These are phyloP conservation scores for Groenewaldozyma auringiensis DNA, from an alignment of 1,139 yeast genomes.

Conservation along the genomic window DNA sequence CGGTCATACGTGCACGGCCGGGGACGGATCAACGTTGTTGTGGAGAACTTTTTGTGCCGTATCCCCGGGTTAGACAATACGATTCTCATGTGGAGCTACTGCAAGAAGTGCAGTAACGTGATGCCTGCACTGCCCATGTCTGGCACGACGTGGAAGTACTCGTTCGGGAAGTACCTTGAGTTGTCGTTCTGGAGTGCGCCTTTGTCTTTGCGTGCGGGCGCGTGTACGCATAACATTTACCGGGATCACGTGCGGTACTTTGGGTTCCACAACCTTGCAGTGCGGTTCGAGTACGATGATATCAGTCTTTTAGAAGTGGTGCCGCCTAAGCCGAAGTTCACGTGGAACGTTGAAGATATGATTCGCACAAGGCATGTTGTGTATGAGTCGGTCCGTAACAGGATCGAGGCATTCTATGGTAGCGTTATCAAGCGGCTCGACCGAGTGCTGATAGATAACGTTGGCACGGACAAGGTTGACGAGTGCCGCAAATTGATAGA, in stretches of 20 bases:
- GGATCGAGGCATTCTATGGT: slow-evolving; percentile 55
- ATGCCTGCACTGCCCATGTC: slow-evolving; percentile 84
- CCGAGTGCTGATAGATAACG: slow-evolving; percentile 73
- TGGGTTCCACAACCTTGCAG: slow-evolving; percentile 72
- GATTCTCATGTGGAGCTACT: slow-evolving; percentile 89
- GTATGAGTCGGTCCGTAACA: slow-evolving; percentile 46
- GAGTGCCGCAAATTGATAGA: slow-evolving; percentile 56
- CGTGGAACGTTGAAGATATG: slow-evolving; percentile 68
- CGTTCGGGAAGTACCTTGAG: slow-evolving; percentile 90
- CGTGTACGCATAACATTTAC: slow-evolving; percentile 73
- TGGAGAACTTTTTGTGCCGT: slow-evolving; percentile 52
- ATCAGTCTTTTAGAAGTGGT: slow-evolving; percentile 72
- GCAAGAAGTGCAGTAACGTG: slow-evolving; percentile 67
- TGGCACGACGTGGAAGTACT: slow-evolving; percentile 80
- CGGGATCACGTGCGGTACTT: slow-evolving; percentile 77
- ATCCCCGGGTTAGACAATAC: slow-evolving; percentile 56
- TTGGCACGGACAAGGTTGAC: slow-evolving; percentile 54
- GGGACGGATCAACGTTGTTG: slow-evolving; percentile 70
- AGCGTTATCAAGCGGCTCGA: slow-evolving; percentile 66
- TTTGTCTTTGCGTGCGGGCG: slow-evolving; percentile 40
- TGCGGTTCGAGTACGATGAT: slow-evolving; percentile 66
- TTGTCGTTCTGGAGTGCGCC: slow-evolving; percentile 67
- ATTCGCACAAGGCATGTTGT: slow-evolving; percentile 61
- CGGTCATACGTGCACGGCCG: slow-evolving; percentile 84
- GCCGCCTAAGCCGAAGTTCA: slow-evolving; percentile 65